Evolutionary conservation across 352 stramenopile genomes (phyloP), one percentile per base, ranked within the genome.

Genomic region (Phytophthora sansomeana): DNA sequence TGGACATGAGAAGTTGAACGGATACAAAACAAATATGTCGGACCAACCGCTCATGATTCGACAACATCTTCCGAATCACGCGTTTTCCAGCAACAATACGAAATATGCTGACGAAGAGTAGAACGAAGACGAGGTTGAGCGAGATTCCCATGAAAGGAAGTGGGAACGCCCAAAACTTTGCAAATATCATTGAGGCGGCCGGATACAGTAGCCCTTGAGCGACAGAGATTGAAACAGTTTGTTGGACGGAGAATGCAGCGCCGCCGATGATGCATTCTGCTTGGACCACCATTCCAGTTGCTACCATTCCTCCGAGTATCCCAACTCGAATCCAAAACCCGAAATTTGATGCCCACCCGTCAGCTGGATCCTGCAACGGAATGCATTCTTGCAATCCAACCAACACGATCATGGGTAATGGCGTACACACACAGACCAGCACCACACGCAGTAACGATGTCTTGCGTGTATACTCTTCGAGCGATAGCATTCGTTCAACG

Each of bases 401-500:
- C 13, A 53, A 17, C 2, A n/a, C 9, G 0, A 47, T 16, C 33
- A 54, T 54, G 0, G 55, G 55, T 5, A 63, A 19, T 1, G 55
- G 36, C 7, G 36, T 49, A 7, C 21, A 48, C 21, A 48, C 13
- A 39, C 55, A 63, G 9, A 63, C 32, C 3, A 50, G 19, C 1
- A 63, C 14, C n/a, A 54, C 21, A 3, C 21, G 30, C 6, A 21
- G 26, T 13, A 54, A 13, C 3, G 65, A 69, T 6, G 24, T 29
- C 2, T 53, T 66, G 16, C 42, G 30, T 4, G 59, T 52, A 44
- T 64, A 70, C 32, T 74, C 59, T 17, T 74, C 32, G 1, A 74
- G 55, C 7, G 59, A 55, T 17, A 67, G 29, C 21, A 74, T 44
- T 10, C 67, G 48, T 33, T 70, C 59, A 30, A 74, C 56, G 17